A percentile compares a stretch with the other conserved stretches of the same genome.
phyloP scores from a whole-genome alignment of 1,284 basidiomycete genomes.

The Volvariella volvacea region DNA sequence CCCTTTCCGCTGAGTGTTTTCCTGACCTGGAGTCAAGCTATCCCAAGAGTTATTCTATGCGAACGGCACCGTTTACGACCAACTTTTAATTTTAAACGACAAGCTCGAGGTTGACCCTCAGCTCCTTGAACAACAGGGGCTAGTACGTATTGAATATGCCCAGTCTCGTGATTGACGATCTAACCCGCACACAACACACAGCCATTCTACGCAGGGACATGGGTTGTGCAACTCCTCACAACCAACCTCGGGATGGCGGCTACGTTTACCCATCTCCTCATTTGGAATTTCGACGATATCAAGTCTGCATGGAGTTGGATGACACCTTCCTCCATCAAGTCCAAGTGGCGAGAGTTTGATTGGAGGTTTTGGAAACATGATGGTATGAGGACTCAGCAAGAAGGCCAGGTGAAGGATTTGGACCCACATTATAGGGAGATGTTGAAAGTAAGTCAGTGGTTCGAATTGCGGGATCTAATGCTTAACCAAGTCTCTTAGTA shows the following conservation, averaged over 20 bases:
- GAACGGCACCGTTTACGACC: conserved; percentile 42
- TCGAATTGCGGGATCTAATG: neutral
- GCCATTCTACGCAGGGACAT: neutral
- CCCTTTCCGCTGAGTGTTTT: neutral
- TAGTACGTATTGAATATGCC: conserved; percentile 17
- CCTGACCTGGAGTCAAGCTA: conserved; percentile 17
- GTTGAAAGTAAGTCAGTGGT: conserved; percentile 31
- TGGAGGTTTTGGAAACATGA: conserved; percentile 40
- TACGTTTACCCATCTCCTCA: conserved; percentile 43
- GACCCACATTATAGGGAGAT: conserved; percentile 53
- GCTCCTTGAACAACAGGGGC: conserved; percentile 35
- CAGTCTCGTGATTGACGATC: no score
- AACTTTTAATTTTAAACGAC: conserved; percentile 39
- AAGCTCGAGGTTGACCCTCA: conserved; percentile 40
- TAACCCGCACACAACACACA: neutral
- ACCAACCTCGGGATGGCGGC: conserved; percentile 37
- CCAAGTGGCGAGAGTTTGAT: conserved; percentile 26
- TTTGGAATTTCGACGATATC: conserved; percentile 45
- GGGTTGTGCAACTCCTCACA: neutral
- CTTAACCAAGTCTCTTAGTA: conserved; percentile 25
- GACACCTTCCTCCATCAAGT: conserved; percentile 23
- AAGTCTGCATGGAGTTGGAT: conserved; percentile 36
- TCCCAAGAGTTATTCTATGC: conserved; percentile 46
- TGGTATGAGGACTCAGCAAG: conserved; percentile 24
- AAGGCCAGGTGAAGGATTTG: conserved; percentile 24